A percentile compares a stretch with the other conserved stretches of the same genome.
phyloP scores from a whole-genome alignment of 176 grass and related monocot genomes.

The Musa itinerans region DNA sequence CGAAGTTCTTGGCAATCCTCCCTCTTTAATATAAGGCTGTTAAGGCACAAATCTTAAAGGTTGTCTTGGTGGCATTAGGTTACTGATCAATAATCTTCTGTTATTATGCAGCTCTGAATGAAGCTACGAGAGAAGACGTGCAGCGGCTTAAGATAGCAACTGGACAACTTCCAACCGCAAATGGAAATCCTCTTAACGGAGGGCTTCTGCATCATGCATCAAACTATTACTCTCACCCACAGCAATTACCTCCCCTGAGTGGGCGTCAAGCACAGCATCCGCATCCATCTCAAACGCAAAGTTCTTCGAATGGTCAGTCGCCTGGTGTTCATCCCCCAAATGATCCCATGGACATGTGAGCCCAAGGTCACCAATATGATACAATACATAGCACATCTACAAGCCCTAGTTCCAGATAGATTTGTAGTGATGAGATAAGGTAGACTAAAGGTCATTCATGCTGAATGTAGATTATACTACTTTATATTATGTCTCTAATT shows the following conservation, averaged over 20 bases:
- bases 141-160: conserved; percentile 26
- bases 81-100: neutral
- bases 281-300: conserved; percentile 26
- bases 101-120: conserved; percentile 8
- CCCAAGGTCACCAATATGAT: neutral
- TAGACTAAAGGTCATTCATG: neutral
- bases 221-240: conserved; percentile 41
- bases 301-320: conserved; percentile 43
- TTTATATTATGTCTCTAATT: too few species aligned
- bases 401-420: neutral
- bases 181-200: conserved; percentile 52
- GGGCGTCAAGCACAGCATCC: conserved; percentile 36
- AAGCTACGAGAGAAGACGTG: conserved; percentile 23
- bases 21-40: too few species aligned
- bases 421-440: neutral
- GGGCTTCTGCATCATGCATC: conserved; percentile 44
- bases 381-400: neutral
- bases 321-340: conserved; percentile 39
- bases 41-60: neutral
- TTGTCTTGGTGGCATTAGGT: neutral
- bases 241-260: conserved; percentile 52
- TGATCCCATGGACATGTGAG: conserved; percentile 94
- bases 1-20: too few species aligned
- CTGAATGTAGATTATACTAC: too few species aligned
- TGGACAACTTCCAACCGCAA: conserved; percentile 59